A percentile compares a stretch with the other conserved stretches of the same genome.
These are phyloP conservation scores for Phytopythium cucurbitacearum DNA, from an alignment of 352 stramenopile species.

Conservation along the genomic window DNA sequence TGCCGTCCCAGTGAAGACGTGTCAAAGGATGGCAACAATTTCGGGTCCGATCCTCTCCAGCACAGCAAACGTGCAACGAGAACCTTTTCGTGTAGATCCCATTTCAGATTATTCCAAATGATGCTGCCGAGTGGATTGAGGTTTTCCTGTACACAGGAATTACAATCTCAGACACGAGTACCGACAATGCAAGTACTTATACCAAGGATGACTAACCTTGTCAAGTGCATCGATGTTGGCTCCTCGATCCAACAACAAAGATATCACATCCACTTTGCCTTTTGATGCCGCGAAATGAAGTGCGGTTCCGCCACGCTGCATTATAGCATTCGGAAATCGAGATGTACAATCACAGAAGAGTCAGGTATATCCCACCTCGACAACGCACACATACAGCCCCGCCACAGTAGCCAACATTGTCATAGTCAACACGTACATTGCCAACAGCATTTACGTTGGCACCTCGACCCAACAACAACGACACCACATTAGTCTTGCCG, in stretches of 20 bases:
- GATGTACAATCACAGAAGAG: too few relatives aligned
- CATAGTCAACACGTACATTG: too few relatives aligned
- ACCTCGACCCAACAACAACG: too few relatives aligned
- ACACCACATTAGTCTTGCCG: too few relatives aligned
- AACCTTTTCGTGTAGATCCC: slow-evolving; percentile 1
- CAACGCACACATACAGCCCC: too few relatives aligned
- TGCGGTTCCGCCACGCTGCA: not conserved
- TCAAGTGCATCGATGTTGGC: slow-evolving; percentile 1
- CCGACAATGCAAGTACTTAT: too few relatives aligned
- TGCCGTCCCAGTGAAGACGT: slow-evolving; percentile 1
- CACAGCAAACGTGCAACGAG: slow-evolving; percentile 6
- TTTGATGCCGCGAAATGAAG: slow-evolving; percentile 5
- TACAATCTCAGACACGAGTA: not conserved
- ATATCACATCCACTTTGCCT: slow-evolving; percentile 2
- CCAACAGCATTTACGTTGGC: too few relatives aligned
- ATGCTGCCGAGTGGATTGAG: slow-evolving; percentile 7
- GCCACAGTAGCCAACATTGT: too few relatives aligned
- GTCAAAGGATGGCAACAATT: too few relatives aligned
- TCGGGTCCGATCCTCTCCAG: not conserved
- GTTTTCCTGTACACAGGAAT: slow-evolving; percentile 2
- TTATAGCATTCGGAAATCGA: too few relatives aligned
- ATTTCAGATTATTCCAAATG: not conserved
- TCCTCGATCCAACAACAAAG: not conserved
- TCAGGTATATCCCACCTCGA: too few relatives aligned
- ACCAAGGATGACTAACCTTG: not conserved